Evolutionary conservation across 2,329 filamentous ascomycete species (phyloP), one percentile per base, ranked within the genome.

Genomic region (Emmonsiellopsis sp.): DNA sequence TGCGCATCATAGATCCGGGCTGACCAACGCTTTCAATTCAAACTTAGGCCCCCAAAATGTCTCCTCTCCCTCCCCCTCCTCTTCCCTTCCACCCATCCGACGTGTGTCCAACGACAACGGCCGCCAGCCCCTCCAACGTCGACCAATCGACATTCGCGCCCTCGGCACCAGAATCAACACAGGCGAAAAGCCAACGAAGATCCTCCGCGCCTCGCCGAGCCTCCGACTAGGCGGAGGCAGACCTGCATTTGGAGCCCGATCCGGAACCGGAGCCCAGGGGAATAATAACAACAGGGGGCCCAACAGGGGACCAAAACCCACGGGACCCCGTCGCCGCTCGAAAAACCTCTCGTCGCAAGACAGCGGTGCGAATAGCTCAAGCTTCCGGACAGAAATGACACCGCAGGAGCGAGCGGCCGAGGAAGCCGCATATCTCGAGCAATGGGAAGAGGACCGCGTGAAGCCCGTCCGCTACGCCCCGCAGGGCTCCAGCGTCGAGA

Each of bases 131-230:
- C 65, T 38, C 63, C 62, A 42, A 62, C 26, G 26, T 45, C 32
- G 65, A 31, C 60, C 62, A 16, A 51, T 72, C 51, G 70, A 72
- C 57, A 69, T 69, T 11, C 62, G 70, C 47, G 66, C 68, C 7
- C 62, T 72, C 31, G 68, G 48, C 2, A 31, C 49, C 11, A 34
- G 11, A 35, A 13, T 47, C 8, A 41, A 34, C n/a, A 11, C 30
- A 31, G 61, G 61, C 52, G 61, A 58, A 37, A 58, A 63, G n/a
- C 61, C 62, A 15, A 54, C 61, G 7, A 65, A 66, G 49, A 57
- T 72, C 35, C 61, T 72, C 20, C 67, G 64, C 44, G 62, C 59
- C 32, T 64, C 61, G 2, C 32, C 35, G 42, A 60, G 51, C 40
- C 54, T 60, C 44, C 62, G 59, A 41, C 55, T 53, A 8, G 55